phyloP scores from a whole-genome alignment of 306 rosid genomes.

The Spatholobus suberectus region DNA sequence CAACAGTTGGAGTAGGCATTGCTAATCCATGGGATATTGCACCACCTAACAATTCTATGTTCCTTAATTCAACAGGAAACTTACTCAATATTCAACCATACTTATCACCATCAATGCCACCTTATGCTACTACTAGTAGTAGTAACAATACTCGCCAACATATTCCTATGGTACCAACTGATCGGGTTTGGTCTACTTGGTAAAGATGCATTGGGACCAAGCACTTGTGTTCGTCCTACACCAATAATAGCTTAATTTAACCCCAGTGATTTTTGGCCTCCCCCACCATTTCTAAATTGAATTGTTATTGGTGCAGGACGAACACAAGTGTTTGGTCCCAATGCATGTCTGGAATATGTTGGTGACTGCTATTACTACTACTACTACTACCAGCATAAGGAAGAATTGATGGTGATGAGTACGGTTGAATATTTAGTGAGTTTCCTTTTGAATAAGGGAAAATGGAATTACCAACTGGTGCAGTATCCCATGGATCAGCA shows the following conservation, averaged over 20 bases:
- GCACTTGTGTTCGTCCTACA: not conserved
- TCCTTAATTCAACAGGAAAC: not conserved
- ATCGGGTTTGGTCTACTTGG: not conserved
- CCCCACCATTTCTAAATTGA: not conserved
- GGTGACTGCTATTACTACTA: no score
- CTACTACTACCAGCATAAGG: no score
- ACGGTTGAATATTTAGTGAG: no score
- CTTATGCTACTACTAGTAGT: not conserved
- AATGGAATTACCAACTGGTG: no score
- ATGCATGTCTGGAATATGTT: no score
- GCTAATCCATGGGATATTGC: not conserved
- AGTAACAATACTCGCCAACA: not conserved
- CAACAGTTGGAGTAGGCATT: not conserved
- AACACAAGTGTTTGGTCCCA: no score
- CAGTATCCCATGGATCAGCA: no score
- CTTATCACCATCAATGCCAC: not conserved
- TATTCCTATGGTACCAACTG: not conserved
- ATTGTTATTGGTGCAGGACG: no score
- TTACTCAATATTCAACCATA: not conserved
- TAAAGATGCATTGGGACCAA: not conserved
- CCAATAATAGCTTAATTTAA: not conserved
- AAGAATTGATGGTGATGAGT: no score
- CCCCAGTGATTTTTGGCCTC: not conserved
- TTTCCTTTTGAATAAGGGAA: no score
- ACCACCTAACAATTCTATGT: not conserved